Percentiles rank a stretch among this genome's conserved stretches.
Conservation (phyloP, 148 eudicot species). For the Chenopodium berlandieri region DNA sequence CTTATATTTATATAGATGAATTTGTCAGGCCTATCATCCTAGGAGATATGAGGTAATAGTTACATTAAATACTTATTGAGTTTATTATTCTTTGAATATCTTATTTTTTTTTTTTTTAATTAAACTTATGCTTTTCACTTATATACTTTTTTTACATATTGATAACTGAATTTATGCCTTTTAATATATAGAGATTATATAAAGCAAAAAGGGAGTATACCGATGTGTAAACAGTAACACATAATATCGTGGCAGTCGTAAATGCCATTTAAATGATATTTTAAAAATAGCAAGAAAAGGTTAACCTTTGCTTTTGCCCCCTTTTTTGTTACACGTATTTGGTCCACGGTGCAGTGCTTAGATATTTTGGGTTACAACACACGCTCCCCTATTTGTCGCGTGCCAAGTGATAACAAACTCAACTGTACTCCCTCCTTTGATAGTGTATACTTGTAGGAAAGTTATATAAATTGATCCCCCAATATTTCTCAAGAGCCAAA, state of each 20-base stretch:
- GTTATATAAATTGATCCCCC: not conserved
- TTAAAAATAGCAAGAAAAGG: not conserved
- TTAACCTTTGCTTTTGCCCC: not conserved
- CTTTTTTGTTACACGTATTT: constrained; percentile 29
- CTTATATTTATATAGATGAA: too few relatives aligned
- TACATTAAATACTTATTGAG: too few relatives aligned
- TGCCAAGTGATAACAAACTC: not conserved
- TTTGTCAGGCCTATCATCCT: too few relatives aligned
- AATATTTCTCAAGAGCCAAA: not conserved
- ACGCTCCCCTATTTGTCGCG: not conserved
- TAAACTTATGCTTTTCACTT: too few relatives aligned
- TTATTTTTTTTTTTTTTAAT: too few relatives aligned
- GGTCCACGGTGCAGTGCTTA: constrained; percentile 6
- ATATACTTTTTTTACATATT: too few relatives aligned
- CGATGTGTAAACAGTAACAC: not conserved
- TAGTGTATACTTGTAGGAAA: not conserved
- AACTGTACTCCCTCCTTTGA: too few relatives aligned
- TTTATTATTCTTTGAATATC: too few relatives aligned
- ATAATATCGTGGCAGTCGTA: constrained; percentile 22
- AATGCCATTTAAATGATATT: constrained; percentile 13
- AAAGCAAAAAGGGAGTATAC: not conserved
- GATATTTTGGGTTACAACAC: constrained; percentile 23
- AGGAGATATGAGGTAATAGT: too few relatives aligned
- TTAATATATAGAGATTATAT: too few relatives aligned
- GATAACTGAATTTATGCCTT: too few relatives aligned